Conservation (phyloP, 140 eudicot genomes). For the Cichorium intybus region DNA sequence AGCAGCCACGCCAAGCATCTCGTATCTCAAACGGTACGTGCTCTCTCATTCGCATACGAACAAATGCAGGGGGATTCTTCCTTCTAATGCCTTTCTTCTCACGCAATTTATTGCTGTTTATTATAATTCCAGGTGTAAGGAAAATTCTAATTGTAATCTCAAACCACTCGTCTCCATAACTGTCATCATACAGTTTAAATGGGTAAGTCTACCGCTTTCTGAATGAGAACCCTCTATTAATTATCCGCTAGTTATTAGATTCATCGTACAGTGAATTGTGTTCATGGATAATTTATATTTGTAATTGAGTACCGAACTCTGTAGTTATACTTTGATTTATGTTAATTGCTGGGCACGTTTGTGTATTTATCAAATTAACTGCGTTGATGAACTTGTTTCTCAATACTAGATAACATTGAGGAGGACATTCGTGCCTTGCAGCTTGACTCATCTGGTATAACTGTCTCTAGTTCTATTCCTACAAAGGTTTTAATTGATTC, state of each 20-base stretch:
- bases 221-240: too few relatives aligned
- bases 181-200: background rate
- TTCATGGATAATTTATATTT: too few relatives aligned
- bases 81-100: background rate
- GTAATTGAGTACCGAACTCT: constrained; percentile 1
- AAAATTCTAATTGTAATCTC: background rate
- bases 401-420: constrained; percentile 48
- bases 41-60: background rate
- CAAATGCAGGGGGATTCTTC: background rate
- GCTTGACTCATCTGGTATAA: constrained; percentile 87
- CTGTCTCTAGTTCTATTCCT: too few relatives aligned
- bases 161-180: background rate
- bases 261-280: too few relatives aligned
- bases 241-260: too few relatives aligned
- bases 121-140: background rate
- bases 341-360: too few relatives aligned
- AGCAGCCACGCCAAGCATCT: background rate
- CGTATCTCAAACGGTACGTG: too few relatives aligned
- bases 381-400: too few relatives aligned
- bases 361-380: background rate
- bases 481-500: background rate
- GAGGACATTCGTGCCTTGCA: constrained; percentile 78
- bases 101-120: background rate
- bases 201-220: constrained; percentile 4
- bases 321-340: background rate